phyloP scores from a whole-genome alignment of 805 yeast genomes.

The Teunomyces panamensis region DNA sequence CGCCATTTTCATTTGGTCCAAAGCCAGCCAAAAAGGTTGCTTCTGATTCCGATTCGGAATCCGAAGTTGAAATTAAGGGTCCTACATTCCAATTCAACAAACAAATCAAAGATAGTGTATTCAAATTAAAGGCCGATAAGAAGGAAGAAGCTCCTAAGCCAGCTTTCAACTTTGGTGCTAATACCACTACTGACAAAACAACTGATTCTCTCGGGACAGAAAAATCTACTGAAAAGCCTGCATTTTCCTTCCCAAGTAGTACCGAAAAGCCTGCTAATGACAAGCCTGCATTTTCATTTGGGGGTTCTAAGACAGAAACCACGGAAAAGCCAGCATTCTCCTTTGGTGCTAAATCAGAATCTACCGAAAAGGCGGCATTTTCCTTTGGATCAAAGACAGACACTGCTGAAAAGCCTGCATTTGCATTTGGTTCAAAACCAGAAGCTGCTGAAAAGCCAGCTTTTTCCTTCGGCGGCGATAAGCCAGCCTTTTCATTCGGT shows the following conservation, averaged over 20 bases:
- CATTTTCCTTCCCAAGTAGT: not conserved
- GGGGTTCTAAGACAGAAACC: not conserved
- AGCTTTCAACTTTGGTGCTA: not conserved
- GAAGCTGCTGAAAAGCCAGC: conserved; percentile 15
- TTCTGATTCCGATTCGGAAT: conserved; percentile 54
- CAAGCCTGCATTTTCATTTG: conserved; percentile 16
- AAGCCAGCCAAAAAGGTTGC: conserved; percentile 22
- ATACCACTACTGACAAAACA: conserved; percentile 1
- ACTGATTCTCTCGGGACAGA: conserved; percentile 1
- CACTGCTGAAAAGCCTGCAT: conserved; percentile 7
- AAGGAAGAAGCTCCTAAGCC: not conserved
- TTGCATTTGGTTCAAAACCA: conserved; percentile 17
- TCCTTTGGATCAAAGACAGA: conserved; percentile 25
- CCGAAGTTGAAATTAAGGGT: conserved; percentile 67
- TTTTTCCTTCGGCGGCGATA: conserved; percentile 20
- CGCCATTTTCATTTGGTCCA: conserved; percentile 39
- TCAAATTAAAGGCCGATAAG: conserved; percentile 14
- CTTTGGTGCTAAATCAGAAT: conserved; percentile 7
- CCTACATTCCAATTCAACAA: conserved; percentile 56
- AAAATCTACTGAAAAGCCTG: conserved; percentile 6
- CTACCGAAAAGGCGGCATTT: conserved; percentile 31
- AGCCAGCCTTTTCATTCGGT: not conserved
- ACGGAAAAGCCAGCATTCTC: conserved; percentile 1
- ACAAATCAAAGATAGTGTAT: conserved; percentile 33
- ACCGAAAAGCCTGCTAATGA: conserved; percentile 3